Base-by-base conservation (phyloP, 1,139 yeast species). In the Saccharomycopsis crataegensis region DNA sequence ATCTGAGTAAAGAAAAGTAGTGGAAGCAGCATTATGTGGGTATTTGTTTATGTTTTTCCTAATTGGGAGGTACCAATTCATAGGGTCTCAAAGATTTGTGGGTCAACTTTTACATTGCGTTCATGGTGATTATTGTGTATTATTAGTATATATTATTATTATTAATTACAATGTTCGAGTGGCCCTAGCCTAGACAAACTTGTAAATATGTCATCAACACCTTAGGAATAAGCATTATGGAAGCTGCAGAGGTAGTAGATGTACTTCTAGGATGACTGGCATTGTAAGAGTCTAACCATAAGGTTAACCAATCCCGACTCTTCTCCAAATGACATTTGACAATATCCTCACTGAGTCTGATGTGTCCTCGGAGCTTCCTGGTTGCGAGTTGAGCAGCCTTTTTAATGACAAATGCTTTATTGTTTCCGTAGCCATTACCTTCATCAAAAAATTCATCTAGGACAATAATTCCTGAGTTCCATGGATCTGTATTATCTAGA, bases 361-460 rank as follows among this genome's bases (percentile, higher is more conserved):
- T 59, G 54, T 56, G 68, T 46, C 62, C 57, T 40, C 59, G 63
- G 14, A 61, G 48, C 28, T 60, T 62, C 12, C 63, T 64, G 41
- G 56, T 60, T 8, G 46, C 50, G 31, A 36, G 7, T 17, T 16
- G 33, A 11, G 43, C 43, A 12, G 49, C 43, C 17, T 46, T 61
- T 2, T 52, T 55, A 28, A 53, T 54, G 8, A 59, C 54, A 51
- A 61, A 66, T 6, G 43, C 54, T 17, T 57, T 57, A 12, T 50
- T 56, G 12, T 41, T 52, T 31, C 52, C 55, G 31, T 56, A 55
- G 1, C 49, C 51, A 16, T 55, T 46, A 14, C 54, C 58, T 42
- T 62, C 70, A 49, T 66, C 66, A 52, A 59, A 62, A 54, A 59
- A 67, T 48, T 58, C 59, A 46, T 66, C 67, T 51, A 62, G 58